Base-by-base conservation (phyloP, 179 eudicot species). In the Spergularia azorica region DNA sequence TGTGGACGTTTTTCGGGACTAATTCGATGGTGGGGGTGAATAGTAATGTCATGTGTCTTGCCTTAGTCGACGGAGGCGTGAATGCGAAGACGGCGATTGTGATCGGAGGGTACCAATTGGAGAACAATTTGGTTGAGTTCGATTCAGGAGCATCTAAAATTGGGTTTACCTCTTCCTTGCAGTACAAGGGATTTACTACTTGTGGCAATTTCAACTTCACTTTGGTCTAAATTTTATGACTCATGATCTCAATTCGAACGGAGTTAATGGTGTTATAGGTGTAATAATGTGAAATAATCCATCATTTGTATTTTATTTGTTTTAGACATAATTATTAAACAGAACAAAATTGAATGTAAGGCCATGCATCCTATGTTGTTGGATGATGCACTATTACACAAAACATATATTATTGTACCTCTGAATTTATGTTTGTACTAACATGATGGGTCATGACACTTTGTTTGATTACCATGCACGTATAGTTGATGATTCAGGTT, bases 201-300 rank as follows among this genome's bases (percentile, higher is more conserved):
- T 88, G 91, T 67, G 79, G 74, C 38, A 81, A 79, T 58, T 86
- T 84, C 77, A 86, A 86, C 60, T 86, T 82, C 66, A 86, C 89
- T 0, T 64, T 86, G n/a, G 74, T 39, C 46, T 70, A 21, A 21
- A 36, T 36, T 0, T 36, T 36, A 36, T 36, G 39, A 36, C 39
- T 36, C 39, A 36, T 36, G 39, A 36, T 36, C 0, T 36, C 39
- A 36, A 36, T 36, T 36, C 1, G 6, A 17, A n/a, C 63, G 63
- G 5, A 59, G 16, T 6, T 2, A 17, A 59, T 9, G 21, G 32
- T 6, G 63, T 36, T 36, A 0, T 36, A 36, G 4, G 39, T 36
- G 39, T 36, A 36, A 36, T 36, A 2, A 36, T 36, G 39, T 36
- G 39, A 36, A 36, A 36, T 36, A 36, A 36, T 36, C 39, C 39